Evolutionary conservation across 2,329 filamentous ascomycete genomes (phyloP), one percentile per base, ranked within the genome.

Genomic region (Ophiocordyceps camponoti-floridani): DNA sequence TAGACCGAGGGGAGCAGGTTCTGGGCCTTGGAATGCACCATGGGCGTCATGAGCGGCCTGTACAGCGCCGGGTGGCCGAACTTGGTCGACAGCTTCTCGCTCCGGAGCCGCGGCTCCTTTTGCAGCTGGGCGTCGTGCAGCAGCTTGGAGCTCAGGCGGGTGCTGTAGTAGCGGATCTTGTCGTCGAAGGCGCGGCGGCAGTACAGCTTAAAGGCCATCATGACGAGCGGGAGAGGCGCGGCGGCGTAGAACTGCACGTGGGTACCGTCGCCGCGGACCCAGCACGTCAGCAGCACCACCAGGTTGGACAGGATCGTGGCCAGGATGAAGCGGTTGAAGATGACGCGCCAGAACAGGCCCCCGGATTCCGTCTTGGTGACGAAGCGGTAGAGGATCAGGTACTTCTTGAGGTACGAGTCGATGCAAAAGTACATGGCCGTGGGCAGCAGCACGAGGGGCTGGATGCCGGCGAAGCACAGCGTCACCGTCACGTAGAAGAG

Each of bases 351-450:
- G 58, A 86, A 94, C 58, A 83, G 76, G 43, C 91, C 91, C 9
- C 88, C 91, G 0, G 88, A 95, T 58, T 98, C 91, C 27, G 82
- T 94, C 67, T 96, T 98, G 42, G 91, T 98, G 51, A 94, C 75
- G 57, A 95, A 96, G 50, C 95, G 82, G 62, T 98, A 94, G 51
- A 96, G 73, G 37, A 96, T 66, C 41, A 95, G 69, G 57, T 98
- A 98, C 64, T 96, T 96, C 72, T 94, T 95, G 57, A 96, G 70
- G 63, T 82, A 85, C 4, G 80, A 79, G 59, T 98, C 91, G 43
- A 98, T 68, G 44, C 69, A 66, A 60, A 96, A 96, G 69, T 95
- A 98, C 28, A 95, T 64, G 1, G 88, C 87, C 1, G 84, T 86
- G 37, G 93, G 83, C 0, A 84, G 79, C 8, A 98, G 70, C 2